A percentile compares a stretch with the other conserved stretches of the same genome.
Conservation (phyloP, 768 basidiomycete genomes). For the Termitomyces sp. region DNA sequence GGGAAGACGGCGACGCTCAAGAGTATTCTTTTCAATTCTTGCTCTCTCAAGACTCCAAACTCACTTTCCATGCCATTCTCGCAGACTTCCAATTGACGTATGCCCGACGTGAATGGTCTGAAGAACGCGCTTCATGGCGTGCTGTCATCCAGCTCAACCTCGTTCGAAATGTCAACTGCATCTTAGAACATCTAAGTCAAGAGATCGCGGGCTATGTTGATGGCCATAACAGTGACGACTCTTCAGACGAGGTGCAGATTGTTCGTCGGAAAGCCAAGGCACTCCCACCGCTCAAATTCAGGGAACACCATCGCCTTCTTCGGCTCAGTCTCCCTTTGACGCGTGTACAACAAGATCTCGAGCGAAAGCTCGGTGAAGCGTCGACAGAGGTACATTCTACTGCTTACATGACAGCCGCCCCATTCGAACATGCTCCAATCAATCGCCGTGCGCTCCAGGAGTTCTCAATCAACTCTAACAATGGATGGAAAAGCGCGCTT, state of each 20-base stretch:
- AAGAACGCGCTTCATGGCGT: constrained; percentile 69
- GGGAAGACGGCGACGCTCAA: constrained; percentile 80
- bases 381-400: constrained; percentile 46
- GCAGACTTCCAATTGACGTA: constrained; percentile 74
- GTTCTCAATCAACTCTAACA: constrained; percentile 56
- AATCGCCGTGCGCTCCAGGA: constrained; percentile 33
- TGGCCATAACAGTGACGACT: constrained; percentile 31
- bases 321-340: constrained; percentile 56
- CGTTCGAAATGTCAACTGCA: constrained; percentile 63
- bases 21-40: constrained; percentile 35
- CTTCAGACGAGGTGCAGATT: constrained; percentile 31
- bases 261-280: constrained; percentile 29
- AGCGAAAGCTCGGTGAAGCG: constrained; percentile 53
- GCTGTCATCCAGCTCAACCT: constrained; percentile 77
- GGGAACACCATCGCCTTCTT: constrained; percentile 57
- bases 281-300: constrained; percentile 44
- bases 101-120: constrained; percentile 61
- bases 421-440: constrained; percentile 26
- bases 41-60: not conserved
- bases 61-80: constrained; percentile 1
- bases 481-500: constrained; percentile 65
- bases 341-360: constrained; percentile 54
- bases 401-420: constrained; percentile 32
- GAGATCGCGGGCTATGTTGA: constrained; percentile 44
- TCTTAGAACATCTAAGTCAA: constrained; percentile 50